Evolutionary conservation across 768 basidiomycete species (phyloP), one percentile per base, ranked within the genome.

Genomic region (Galerina sulciceps): DNA sequence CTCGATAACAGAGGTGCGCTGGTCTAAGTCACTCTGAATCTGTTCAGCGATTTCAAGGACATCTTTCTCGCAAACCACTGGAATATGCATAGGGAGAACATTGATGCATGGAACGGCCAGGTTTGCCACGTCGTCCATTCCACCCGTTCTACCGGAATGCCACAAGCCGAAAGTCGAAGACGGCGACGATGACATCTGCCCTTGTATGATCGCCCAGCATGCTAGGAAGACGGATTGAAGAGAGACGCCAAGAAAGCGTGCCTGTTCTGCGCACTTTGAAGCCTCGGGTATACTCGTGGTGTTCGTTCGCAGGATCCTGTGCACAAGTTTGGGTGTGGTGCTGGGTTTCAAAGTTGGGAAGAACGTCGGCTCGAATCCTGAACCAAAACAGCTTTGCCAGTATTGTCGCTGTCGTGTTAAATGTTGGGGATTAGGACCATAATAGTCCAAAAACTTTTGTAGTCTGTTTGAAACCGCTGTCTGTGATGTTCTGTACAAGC

Each of bases 51-150:
- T 62, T 6, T 70, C 68, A 9, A 77, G 53, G 2, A 62, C 45
- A 50, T 60, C 55, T 6, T 38, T 61, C 45, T 60, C 38, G 18
- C 62, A 35, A 18, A 67, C 53, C 15, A 57, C 62, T 5, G 63
- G 44, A 9, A 80, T 65, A 53, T 69, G 66, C 47, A 81, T 61
- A 22, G 80, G 79, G 17, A 81, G 57, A 9, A 79, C 71, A 55
- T 82, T 81, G 67, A 79, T 71, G 59, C 78, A 80, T n/a, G 81
- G 79, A 15, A 75, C 61, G 4, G 77, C 77, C n/a, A 82, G 59
- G 36, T 67, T 70, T 26, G 75, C 75, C 18, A 78, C 65, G 17
- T 72, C 66, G 22, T 72, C 66, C 18, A 76, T 41, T 10, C 68
- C 45, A 10, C 76, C 75, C 13, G 76, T 76, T 43, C 81, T 69